phyloP scores from a whole-genome alignment of 768 basidiomycete genomes.

The Xerocomellus intermedius region DNA sequence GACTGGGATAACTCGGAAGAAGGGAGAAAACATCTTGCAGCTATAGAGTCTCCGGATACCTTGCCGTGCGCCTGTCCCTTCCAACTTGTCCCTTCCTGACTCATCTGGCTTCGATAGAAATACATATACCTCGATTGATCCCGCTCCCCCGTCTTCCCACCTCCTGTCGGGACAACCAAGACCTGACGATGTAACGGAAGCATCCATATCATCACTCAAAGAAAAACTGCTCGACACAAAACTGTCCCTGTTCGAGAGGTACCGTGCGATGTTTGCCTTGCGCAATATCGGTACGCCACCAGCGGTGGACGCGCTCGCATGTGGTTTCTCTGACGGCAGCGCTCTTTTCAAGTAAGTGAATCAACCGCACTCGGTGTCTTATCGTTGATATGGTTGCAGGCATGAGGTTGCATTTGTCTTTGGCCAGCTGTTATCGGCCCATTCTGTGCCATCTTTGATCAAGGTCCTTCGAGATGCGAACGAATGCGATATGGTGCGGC shows the following conservation, averaged over 20 bases:
- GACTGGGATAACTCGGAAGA: conserved; percentile 86
- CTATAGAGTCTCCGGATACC: conserved; percentile 29
- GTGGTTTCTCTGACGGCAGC: conserved; percentile 85
- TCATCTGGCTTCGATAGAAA: conserved; percentile 35
- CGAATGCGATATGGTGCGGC: conserved; percentile 96
- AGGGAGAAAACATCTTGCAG: conserved; percentile 47
- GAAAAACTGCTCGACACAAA: conserved; percentile 60
- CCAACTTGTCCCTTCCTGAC: background rate
- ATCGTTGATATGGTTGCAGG: conserved; percentile 39
- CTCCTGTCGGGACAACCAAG: conserved; percentile 56
- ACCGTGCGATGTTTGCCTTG: conserved; percentile 97
- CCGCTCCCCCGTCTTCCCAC: conserved; percentile 75
- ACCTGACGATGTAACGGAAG: conserved; percentile 47
- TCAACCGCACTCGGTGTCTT: background rate
- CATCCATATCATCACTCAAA: conserved; percentile 54
- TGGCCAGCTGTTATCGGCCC: conserved; percentile 87
- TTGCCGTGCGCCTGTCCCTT: conserved; percentile 35
- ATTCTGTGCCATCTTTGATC: conserved; percentile 84
- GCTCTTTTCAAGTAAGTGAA: conserved; percentile 85
- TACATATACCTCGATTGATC: conserved; percentile 81
- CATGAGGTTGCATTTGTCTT: conserved; percentile 99
- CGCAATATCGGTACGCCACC: conserved; percentile 85
- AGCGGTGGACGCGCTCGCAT: conserved; percentile 88
- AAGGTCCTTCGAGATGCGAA: conserved; percentile 64
- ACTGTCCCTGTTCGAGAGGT: conserved; percentile 84